Conservation (phyloP, 1,284 basidiomycete species). For the Neonothopanus nambi region DNA sequence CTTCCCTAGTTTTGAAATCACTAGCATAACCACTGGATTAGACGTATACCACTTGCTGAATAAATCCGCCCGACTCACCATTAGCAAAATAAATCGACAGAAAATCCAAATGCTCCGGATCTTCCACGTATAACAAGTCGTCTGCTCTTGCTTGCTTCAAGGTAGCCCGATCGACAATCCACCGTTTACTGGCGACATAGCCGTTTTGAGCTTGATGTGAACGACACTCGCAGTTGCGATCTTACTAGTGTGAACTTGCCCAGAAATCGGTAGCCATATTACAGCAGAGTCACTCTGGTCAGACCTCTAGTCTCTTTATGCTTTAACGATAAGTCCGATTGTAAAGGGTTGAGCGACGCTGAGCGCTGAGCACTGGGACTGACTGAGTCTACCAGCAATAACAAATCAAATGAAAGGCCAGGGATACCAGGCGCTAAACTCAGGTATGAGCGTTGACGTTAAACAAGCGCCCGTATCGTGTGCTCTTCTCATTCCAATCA, state of each 20-base stretch:
- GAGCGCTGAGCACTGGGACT: no score
- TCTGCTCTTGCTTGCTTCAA: conserved; percentile 70
- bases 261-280: conserved; percentile 78
- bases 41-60: not conserved
- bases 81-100: conserved; percentile 86
- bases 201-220: conserved; percentile 16
- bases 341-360: no score
- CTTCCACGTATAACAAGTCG: conserved; percentile 77
- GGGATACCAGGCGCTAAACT: no score
- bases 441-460: no score
- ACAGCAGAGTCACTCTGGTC: not conserved
- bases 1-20: conserved; percentile 87
- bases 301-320: no score
- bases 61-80: conserved; percentile 42
- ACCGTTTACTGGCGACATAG: conserved; percentile 66
- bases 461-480: no score
- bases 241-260: conserved; percentile 75
- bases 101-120: conserved; percentile 74
- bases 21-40: conserved; percentile 35
- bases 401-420: no score
- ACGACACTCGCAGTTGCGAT: conserved; percentile 12
- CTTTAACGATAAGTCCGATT: no score
- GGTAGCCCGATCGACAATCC: conserved; percentile 83
- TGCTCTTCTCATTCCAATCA: no score
- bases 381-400: no score